Evolutionary conservation across 495 filamentous ascomycete species (phyloP), one percentile per base, ranked within the genome.

Genomic region (Penicillium pulvis): DNA sequence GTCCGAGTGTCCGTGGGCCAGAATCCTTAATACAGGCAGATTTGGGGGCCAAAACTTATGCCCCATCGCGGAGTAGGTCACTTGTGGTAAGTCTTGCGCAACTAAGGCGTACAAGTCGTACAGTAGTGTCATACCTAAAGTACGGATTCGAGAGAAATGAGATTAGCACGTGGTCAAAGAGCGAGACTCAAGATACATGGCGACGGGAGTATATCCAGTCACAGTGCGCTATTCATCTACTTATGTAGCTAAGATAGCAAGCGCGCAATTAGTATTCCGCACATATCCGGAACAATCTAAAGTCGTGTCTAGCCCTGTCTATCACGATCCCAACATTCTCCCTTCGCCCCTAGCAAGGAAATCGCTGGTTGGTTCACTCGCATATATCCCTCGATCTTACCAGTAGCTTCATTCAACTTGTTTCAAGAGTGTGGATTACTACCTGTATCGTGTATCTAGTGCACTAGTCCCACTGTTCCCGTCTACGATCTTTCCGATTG

Each of bases 1-100:
- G 52, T 58, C 58, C 60, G 57, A 58, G 54, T 53, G 36, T 44
- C 42, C 10, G n/a, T 10, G 33, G 33, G 33, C 33, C 33, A 36
- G 33, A 36, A 36, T 36, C 33, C 33, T 36, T 36, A 8, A 9
- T 28, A 4, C 28, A 28, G 39, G 14, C 7, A 8, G 39, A 17
- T 41, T 41, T 41, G 39, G 39, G 35, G 39, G 39, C 39, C 7
- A n/a, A n/a, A 36, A 41, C 14, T 41, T 41, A 41, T 39, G 35
- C 35, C 11, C 39, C 39, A 16, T 17, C 14, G 14, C 28, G 28
- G 28, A 28, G 4, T 28, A 28, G 20, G 20, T 23, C 4, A 28
- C 28, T 28, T 28, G n/a, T 8, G 39, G 39, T 41, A 41, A 41
- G 39, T 12, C 39, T 41, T 41, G 39, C 39, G 39, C 6, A 41